A percentile compares a stretch with the other conserved stretches of the same genome.
Evolutionary conservation across 768 basidiomycete species (phyloP).

Genomic region (Rhodosporidiobolus odoratus): DNA sequence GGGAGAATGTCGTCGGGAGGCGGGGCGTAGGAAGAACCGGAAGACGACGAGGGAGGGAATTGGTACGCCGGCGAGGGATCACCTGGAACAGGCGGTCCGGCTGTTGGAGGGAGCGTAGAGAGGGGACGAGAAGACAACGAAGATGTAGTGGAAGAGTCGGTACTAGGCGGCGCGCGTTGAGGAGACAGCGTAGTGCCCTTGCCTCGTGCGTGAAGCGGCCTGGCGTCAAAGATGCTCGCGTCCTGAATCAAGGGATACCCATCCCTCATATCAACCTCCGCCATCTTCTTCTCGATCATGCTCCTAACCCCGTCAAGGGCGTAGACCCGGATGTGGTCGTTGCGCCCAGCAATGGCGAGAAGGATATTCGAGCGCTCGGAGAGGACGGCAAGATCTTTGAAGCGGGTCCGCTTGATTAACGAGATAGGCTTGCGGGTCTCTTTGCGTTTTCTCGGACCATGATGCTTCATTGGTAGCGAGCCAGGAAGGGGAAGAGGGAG

Average conservation of each 20-base stretch:
- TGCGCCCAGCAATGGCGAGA: slow-evolving; percentile 41
- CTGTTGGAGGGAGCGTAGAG: not conserved
- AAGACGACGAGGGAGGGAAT: not conserved
- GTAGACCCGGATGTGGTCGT: slow-evolving; percentile 42
- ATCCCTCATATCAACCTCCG: slow-evolving; percentile 16
- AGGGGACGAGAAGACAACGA: not conserved
- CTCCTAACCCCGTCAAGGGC: slow-evolving; percentile 40
- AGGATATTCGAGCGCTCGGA: slow-evolving; percentile 40
- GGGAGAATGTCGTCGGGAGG: slow-evolving; percentile 5
- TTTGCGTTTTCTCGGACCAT: slow-evolving; percentile 25
- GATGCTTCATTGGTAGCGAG: slow-evolving; percentile 18
- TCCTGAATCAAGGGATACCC: slow-evolving; percentile 28
- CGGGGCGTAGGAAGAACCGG: no score
- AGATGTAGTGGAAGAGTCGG: no score
- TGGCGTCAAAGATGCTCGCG: not conserved
- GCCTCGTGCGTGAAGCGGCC: not conserved
- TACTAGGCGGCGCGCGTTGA: no score
- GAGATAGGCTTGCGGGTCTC: slow-evolving; percentile 38
- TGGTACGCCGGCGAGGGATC: slow-evolving; percentile 2
- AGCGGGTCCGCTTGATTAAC: slow-evolving; percentile 40
- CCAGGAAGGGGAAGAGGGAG: slow-evolving; percentile 39
- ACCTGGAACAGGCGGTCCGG: not conserved
- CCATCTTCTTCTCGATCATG: slow-evolving; percentile 42
- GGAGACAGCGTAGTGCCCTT: slow-evolving; percentile 21
- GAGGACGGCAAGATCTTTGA: slow-evolving; percentile 38